Percentiles rank a stretch among this genome's conserved stretches.
These are phyloP conservation scores for Podila verticillata DNA, from an alignment of 192 early-diverging fungal species.

Conservation along the genomic window DNA sequence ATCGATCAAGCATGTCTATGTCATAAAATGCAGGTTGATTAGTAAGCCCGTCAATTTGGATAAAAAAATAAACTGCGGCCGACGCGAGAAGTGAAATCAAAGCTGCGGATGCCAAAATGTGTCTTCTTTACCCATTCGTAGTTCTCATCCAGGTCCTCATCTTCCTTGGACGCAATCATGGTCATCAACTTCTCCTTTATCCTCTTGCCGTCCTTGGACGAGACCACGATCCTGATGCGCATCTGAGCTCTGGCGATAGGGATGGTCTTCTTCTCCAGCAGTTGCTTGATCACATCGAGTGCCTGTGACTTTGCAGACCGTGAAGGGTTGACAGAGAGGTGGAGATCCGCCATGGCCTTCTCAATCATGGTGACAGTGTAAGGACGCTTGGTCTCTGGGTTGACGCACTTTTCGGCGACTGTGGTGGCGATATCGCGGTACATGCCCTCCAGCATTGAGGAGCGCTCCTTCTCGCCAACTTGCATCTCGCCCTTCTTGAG, in stretches of 20 bases:
- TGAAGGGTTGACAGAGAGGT: constrained; percentile 91
- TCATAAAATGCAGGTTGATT: constrained; percentile 6
- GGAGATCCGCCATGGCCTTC: constrained; percentile 95
- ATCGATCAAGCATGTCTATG: constrained; percentile 84
- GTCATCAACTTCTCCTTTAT: constrained; percentile 77
- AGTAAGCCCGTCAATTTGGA: background rate
- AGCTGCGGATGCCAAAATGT: background rate
- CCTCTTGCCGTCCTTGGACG: constrained; percentile 90
- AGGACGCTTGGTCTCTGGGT: constrained; percentile 93
- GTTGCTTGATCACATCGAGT: constrained; percentile 91
- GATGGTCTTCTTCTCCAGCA: constrained; percentile 89
- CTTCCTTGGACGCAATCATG: constrained; percentile 73
- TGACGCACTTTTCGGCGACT: constrained; percentile 95
- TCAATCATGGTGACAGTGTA: constrained; percentile 99
- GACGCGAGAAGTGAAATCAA: background rate
- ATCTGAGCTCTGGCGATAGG: constrained; percentile 96
- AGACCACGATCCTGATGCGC: constrained; percentile 82
- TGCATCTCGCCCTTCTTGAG: constrained; percentile 96
- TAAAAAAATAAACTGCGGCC: background rate
- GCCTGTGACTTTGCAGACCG: constrained; percentile 92
- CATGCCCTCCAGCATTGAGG: constrained; percentile 81
- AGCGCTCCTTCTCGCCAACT: constrained; percentile 96
- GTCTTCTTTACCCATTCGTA: constrained; percentile 78
- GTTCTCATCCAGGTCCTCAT: constrained; percentile 82
- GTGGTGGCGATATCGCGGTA: constrained; percentile 95